A percentile compares a stretch with the other conserved stretches of the same genome.
Evolutionary conservation across 139 green algal genomes (phyloP).

Genomic region (Picocystis salinarum): DNA sequence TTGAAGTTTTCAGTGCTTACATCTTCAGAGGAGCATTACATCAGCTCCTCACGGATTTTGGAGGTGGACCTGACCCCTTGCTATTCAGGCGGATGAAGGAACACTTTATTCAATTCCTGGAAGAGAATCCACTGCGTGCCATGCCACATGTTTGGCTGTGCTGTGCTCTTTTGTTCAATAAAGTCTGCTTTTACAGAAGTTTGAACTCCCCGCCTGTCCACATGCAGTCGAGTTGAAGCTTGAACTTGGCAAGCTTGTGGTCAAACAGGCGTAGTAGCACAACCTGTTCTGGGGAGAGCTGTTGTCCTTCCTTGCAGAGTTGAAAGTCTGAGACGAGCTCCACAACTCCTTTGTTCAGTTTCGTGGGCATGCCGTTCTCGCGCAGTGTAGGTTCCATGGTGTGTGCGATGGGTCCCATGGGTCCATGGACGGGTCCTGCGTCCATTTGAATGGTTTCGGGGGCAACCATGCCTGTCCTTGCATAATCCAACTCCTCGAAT

Average conservation of each 20-base stretch:
- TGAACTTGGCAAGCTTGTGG: conserved; percentile 63
- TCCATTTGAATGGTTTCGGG: conserved; percentile 43
- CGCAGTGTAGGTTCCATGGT: conserved; percentile 85
- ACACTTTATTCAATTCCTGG: no score
- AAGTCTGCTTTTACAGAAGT: no score
- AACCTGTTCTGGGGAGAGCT: conserved; percentile 47
- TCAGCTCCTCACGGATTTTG: no score
- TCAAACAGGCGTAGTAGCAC: conserved; percentile 67
- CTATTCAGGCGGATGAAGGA: no score
- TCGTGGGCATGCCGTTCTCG: conserved; percentile 74
- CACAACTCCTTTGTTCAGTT: conserved; percentile 78
- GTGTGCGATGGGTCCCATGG: conserved; percentile 60
- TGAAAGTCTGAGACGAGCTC: conserved; percentile 53
- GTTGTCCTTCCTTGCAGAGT: conserved; percentile 51
- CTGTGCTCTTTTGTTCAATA: no score
- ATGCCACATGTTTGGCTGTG: no score
- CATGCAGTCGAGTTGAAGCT: conserved; percentile 40
- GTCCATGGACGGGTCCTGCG: conserved; percentile 52
- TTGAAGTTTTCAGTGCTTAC: no score
- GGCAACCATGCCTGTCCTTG: conserved; percentile 50
- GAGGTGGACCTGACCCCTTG: no score
- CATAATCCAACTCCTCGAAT: conserved; percentile 50
- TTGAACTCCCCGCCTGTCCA: no score
- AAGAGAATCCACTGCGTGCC: no score
- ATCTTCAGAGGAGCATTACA: no score